Conservation (phyloP, 495 filamentous ascomycete species). For the Achaetomiella virescens region DNA sequence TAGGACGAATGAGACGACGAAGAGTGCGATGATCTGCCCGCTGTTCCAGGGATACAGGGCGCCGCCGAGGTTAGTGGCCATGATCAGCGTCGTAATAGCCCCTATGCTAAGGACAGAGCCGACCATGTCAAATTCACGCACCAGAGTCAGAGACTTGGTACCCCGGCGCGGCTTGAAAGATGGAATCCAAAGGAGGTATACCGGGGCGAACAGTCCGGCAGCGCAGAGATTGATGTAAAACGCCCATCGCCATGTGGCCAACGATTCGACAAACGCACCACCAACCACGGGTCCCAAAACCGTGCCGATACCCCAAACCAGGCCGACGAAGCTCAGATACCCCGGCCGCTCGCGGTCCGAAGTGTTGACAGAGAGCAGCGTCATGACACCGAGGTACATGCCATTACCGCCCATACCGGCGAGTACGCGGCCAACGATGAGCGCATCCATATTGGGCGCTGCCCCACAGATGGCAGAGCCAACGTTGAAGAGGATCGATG, state of each 20-base stretch:
- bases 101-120: slow-evolving; percentile 38
- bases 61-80: slow-evolving; percentile 54
- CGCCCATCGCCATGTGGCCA: slow-evolving; percentile 54
- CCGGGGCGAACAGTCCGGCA: slow-evolving; percentile 47
- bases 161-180: slow-evolving; percentile 38
- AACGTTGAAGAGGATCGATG: slow-evolving; percentile 44
- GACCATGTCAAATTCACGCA: slow-evolving; percentile 38
- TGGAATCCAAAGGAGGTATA: slow-evolving; percentile 52
- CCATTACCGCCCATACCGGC: slow-evolving; percentile 42
- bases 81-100: slow-evolving; percentile 34
- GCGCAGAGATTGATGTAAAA: slow-evolving; percentile 68
- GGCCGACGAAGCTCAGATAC: slow-evolving; percentile 41
- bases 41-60: slow-evolving; percentile 46
- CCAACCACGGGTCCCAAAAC: slow-evolving; percentile 58
- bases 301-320: slow-evolving; percentile 47
- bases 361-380: slow-evolving; percentile 38
- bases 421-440: slow-evolving; percentile 48
- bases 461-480: slow-evolving; percentile 47
- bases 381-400: slow-evolving; percentile 46
- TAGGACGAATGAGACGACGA: slow-evolving; percentile 45
- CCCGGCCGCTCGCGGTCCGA: slow-evolving; percentile 38
- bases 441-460: slow-evolving; percentile 19
- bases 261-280: slow-evolving; percentile 50
- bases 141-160: slow-evolving; percentile 23
- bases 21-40: slow-evolving; percentile 46